Percentiles rank a stretch among this genome's conserved stretches.
phyloP scores from a whole-genome alignment of 345 rosid genomes.

The Citrus medica region DNA sequence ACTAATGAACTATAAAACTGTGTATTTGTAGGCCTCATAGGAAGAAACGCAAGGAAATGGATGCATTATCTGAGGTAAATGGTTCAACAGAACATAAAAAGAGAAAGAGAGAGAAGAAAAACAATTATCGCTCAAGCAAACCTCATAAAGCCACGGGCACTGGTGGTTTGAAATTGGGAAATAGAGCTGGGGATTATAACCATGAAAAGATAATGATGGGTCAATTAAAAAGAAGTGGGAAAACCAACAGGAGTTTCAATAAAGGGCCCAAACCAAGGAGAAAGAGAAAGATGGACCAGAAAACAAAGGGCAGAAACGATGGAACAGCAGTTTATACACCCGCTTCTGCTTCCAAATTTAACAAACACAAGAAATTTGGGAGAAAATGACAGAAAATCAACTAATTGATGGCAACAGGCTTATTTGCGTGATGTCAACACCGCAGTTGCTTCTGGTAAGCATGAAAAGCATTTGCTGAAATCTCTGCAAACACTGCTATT shows the following conservation, averaged over 20 bases:
- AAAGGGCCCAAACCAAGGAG: conserved; percentile 1
- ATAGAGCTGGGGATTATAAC: conserved; percentile 2
- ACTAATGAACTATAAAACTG: neutral
- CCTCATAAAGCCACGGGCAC: conserved; percentile 1
- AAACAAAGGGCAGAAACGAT: neutral
- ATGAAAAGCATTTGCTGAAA: neutral
- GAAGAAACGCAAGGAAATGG: conserved; percentile 19
- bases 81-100: conserved; percentile 17
- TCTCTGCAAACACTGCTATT: neutral
- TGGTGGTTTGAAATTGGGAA: conserved; percentile 16
- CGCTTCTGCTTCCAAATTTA: conserved; percentile 7
- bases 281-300: conserved; percentile 18
- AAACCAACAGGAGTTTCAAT: conserved; percentile 12
- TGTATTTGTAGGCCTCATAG: conserved; percentile 19
- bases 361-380: conserved; percentile 12
- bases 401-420: neutral
- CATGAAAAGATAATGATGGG: conserved; percentile 10
- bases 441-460: neutral
- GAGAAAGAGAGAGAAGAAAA: conserved; percentile 25
- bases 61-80: neutral
- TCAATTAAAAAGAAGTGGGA: conserved; percentile 9
- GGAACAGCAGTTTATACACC: conserved; percentile 3
- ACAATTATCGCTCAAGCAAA: neutral
- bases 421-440: neutral
- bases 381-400: conserved; percentile 12